A percentile compares a stretch with the other conserved stretches of the same genome.
These are phyloP conservation scores for Entophlyctis luteolus DNA, from an alignment of 192 early-diverging fungal species.

Conservation along the genomic window DNA sequence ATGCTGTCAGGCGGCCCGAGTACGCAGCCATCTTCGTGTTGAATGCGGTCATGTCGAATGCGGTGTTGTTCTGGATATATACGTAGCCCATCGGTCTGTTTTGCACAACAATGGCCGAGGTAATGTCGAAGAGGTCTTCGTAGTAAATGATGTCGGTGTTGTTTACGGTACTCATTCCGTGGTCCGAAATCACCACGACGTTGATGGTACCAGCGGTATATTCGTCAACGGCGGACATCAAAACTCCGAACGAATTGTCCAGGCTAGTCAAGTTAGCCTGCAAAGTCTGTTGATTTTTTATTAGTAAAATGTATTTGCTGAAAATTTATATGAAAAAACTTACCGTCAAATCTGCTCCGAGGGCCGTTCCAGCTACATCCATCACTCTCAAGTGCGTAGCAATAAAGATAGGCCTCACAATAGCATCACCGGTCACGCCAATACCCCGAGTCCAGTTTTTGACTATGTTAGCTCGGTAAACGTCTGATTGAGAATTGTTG, in stretches of 20 bases:
- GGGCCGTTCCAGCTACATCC: conserved; percentile 70
- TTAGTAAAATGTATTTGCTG: too few species aligned
- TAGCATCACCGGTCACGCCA: too few species aligned
- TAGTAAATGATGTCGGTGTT: too few species aligned
- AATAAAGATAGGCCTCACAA: conserved; percentile 66
- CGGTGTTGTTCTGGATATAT: too few species aligned
- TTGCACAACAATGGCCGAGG: too few species aligned
- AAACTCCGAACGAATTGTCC: conserved; percentile 59
- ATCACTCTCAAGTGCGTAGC: conserved; percentile 75
- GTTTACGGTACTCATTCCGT: conserved; percentile 72
- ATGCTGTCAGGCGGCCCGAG: too few species aligned
- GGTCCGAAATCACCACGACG: conserved; percentile 69
- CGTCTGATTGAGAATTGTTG: conserved; percentile 38
- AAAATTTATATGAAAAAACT: too few species aligned
- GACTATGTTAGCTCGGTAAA: conserved; percentile 56
- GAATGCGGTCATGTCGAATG: too few species aligned
- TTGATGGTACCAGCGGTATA: conserved; percentile 51
- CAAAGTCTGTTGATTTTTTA: conserved; percentile 57
- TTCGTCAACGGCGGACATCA: conserved; percentile 42
- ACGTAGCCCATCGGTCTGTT: too few species aligned
- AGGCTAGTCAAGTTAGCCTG: conserved; percentile 49
- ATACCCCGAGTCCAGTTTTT: too few species aligned
- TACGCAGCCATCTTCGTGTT: too few species aligned
- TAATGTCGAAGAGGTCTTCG: too few species aligned
- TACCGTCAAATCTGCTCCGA: conserved; percentile 57